Percentiles rank a stretch among this genome's conserved stretches.
Evolutionary conservation across 768 basidiomycete genomes (phyloP).

Genomic region (Pholiota conissans): DNA sequence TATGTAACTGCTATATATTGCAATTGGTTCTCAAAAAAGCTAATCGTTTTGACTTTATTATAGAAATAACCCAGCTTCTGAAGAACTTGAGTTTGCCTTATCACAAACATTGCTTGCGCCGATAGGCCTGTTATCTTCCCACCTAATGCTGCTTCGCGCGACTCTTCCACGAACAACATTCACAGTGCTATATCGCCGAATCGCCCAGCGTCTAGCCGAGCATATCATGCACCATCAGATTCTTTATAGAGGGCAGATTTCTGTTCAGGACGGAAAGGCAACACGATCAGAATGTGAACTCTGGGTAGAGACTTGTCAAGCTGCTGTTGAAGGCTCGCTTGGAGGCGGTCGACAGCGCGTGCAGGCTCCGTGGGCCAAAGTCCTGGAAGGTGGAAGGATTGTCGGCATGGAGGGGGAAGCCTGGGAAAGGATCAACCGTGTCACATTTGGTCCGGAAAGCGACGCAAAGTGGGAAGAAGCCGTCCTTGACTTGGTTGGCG

Average conservation of each 20-base stretch:
- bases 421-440: conserved; percentile 47
- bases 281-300: conserved; percentile 74
- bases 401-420: conserved; percentile 57
- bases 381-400: conserved; percentile 71
- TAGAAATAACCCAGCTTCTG: conserved; percentile 21
- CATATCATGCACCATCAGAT: conserved; percentile 85
- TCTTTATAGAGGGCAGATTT: conserved; percentile 72
- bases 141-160: conserved; percentile 65
- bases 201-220: conserved; percentile 67
- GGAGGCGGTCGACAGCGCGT: conserved; percentile 51
- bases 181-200: conserved; percentile 71
- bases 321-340: conserved; percentile 49
- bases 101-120: conserved; percentile 74
- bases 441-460: conserved; percentile 46
- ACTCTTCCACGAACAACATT: conserved; percentile 60
- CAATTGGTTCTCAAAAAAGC: not conserved
- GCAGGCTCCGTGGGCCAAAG: conserved; percentile 74
- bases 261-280: conserved; percentile 55
- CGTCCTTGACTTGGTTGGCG: conserved; percentile 52
- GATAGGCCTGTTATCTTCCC: conserved; percentile 78
- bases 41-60: not conserved
- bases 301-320: conserved; percentile 80
- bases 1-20: conserved; percentile 28
- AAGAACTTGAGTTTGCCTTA: conserved; percentile 38
- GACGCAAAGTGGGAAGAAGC: conserved; percentile 58